Evolutionary conservation across 164 flowering plant genomes (phyloP), one percentile per base, ranked within the genome.

Genomic region (Echeveria elegans): DNA sequence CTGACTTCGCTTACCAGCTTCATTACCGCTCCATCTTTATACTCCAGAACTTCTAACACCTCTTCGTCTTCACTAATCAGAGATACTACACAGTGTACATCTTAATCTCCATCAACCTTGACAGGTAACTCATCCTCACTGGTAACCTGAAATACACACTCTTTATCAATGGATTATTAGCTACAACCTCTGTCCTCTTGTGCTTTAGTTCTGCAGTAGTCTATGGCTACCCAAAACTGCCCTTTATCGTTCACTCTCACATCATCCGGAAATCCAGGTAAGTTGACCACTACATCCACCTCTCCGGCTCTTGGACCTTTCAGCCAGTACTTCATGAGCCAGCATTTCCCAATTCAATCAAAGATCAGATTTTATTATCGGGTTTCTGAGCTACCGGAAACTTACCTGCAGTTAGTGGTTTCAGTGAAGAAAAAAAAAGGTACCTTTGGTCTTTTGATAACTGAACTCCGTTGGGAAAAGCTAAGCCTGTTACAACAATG

Each of bases 231-330:
- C 99, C 99, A 95, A 66, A 85, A 92, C 26, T 92, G 81, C 2
- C 96, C 97, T 69, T 77, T 87, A 24, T 86, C 92, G 65, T 89
- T 95, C 61, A 83, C 32, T 66, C 99, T 73, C 32, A 95, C 80
- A 60, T 95, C 92, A 76, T 95, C 99, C 0, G 99, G 97, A 61
- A 85, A 95, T 18, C 99, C 99, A 19, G 99, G 97, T 58, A 95
- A 78, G 74, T 95, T 65, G 1, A 88, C 97, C 4, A 85, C 81
- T 0, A 83, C 28, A 29, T 89, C 94, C 6, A 70, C 68, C 0
- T 37, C 67, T 34, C 96, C 94, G 0, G 48, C 59, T 69, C 64
- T 78, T 36, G 92, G 82, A 63, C 99, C 97, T 70, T 88, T 90
- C 47, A 95, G 64, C 94, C 90, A 87, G 62, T 83, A 82, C 65